These are phyloP conservation scores for Suhomyces chickasaworum DNA, from an alignment of 1,139 yeast species.

Conservation along the genomic window DNA sequence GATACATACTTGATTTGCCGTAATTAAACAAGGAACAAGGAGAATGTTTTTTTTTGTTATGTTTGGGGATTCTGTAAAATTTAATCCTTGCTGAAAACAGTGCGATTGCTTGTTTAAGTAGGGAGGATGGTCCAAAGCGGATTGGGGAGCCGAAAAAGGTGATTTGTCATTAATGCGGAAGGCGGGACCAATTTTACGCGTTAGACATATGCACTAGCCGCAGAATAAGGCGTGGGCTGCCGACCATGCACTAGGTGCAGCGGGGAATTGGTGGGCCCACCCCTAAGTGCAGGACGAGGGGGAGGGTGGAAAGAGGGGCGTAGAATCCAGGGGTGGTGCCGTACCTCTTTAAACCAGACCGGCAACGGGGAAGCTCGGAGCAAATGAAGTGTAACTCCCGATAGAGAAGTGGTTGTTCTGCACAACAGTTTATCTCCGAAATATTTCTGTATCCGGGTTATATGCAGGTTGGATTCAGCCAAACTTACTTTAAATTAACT, in stretches of 20 bases:
- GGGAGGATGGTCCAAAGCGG: conserved; percentile 15
- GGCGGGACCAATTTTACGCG: conserved; percentile 14
- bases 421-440: no score
- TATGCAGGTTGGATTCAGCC: no score
- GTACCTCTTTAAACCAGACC: background rate
- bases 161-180: conserved; percentile 18
- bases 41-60: conserved; percentile 14
- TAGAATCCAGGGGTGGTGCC: background rate
- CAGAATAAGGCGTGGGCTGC: conserved; percentile 4
- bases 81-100: conserved; percentile 16
- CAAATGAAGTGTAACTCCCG: background rate
- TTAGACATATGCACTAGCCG: conserved; percentile 2
- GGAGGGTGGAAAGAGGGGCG: no score
- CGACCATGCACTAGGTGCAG: conserved; percentile 1
- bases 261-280: conserved; percentile 1
- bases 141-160: conserved; percentile 16
- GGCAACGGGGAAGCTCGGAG: background rate
- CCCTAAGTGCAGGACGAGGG: background rate
- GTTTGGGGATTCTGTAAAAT: conserved; percentile 14
- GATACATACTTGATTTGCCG: conserved; percentile 13
- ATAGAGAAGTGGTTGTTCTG: no score
- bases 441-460: no score
- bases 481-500: no score
- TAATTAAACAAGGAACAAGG: conserved; percentile 14
- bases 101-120: conserved; percentile 17